These are phyloP conservation scores for Rhynchosporium graminicola DNA, from an alignment of 2,329 filamentous ascomycete genomes.

Conservation along the genomic window DNA sequence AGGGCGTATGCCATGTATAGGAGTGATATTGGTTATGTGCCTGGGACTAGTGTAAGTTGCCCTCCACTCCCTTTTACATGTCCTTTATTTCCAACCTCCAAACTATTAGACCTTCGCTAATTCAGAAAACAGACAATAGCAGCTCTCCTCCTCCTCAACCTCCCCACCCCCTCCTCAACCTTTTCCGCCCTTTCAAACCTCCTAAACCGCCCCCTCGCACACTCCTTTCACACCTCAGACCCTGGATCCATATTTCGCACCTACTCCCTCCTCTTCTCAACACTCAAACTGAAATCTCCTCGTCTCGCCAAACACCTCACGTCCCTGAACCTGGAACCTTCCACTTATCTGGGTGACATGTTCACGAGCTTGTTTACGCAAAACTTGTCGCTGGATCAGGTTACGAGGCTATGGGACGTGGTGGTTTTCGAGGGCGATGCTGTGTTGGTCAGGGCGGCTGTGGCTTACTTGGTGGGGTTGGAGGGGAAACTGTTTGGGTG, in stretches of 20 bases:
- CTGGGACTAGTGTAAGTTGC: slow-evolving; percentile 70
- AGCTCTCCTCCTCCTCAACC: slow-evolving; percentile 71
- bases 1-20: slow-evolving; percentile 81
- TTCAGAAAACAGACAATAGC: slow-evolving; percentile 60
- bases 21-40: slow-evolving; percentile 76
- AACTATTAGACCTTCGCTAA: slow-evolving; percentile 23
- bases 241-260: slow-evolving; percentile 66
- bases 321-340: slow-evolving; percentile 47
- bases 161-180: slow-evolving; percentile 60
- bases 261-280: slow-evolving; percentile 69
- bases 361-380: slow-evolving; percentile 67
- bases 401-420: slow-evolving; percentile 75
- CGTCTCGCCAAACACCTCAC: slow-evolving; percentile 66
- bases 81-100: no score
- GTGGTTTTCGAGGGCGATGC: slow-evolving; percentile 81
- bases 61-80: slow-evolving; percentile 16
- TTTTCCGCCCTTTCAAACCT: slow-evolving; percentile 76
- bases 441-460: slow-evolving; percentile 68
- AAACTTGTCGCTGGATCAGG: slow-evolving; percentile 67
- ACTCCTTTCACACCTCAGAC: slow-evolving; percentile 75
- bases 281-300: slow-evolving; percentile 63
- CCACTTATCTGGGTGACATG: slow-evolving; percentile 58
- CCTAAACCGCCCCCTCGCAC: slow-evolving; percentile 71
- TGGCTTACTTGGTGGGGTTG: slow-evolving; percentile 60
- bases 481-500: slow-evolving; percentile 53